Base-by-base conservation (phyloP, 1,139 yeast species). In the Debaryomycetaceae sp. region DNA sequence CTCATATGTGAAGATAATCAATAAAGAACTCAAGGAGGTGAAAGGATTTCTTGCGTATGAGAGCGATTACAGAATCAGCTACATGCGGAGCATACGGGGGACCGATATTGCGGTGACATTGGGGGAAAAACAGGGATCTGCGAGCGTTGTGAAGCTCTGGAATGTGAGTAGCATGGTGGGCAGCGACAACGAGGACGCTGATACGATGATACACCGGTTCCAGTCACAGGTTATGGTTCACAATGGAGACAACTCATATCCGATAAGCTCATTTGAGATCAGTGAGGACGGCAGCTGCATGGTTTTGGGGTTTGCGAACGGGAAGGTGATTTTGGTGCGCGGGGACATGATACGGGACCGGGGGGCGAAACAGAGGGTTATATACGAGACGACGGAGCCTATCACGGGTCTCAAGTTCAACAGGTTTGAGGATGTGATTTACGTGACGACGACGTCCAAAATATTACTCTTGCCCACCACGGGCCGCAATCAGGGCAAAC, bases 311-410 rank as follows among this genome's bases (percentile, higher is more conserved):
- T 89, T 82, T 56, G 83, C 95, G 16, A 87, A 89, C 58, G 99
- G 99, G 6, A 75, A 81, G 19, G 92, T 91, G 2, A 68, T 91
- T 5, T 65, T 91, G 4, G 78, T 91, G 0, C 65, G 98, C 45
- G 99, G 98, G 5, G 98, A 92, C 58, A 63, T 94, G 34, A 53
- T 87, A 2, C 78, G 92, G 49, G 99, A 94, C 55, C 65, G 96
- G 43, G 98, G 98, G 0, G 81, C 96, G 4, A 78, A 92, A 47
- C 98, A 91, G 55, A 67, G 98, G 29, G 61, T 84, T 0, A 80
- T 91, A 1, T 87, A 81, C 53, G 87, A 84, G 47, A 75, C 81
- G 14, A 55, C 58, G 13, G 94, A 87, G 39, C 96, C 98, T 0
- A 75, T 94, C 18, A 91, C 98, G 0, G 87, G 89, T 0, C 63